A percentile compares a stretch with the other conserved stretches of the same genome.
Evolutionary conservation across 176 grass and related monocot species (phyloP).

Genomic region (Musa schizocarpa): DNA sequence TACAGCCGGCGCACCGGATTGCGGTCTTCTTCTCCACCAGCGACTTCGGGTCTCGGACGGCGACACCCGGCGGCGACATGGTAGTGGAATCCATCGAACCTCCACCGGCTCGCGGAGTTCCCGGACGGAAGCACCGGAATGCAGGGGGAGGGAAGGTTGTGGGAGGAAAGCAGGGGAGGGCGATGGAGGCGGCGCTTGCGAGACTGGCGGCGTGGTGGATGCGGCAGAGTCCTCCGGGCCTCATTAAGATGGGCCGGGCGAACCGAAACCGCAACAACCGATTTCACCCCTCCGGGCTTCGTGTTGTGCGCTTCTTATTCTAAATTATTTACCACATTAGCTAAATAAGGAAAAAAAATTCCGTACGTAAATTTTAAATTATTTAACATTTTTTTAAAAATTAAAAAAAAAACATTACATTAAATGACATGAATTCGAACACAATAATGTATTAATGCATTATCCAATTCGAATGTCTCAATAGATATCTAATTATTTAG

Average conservation of each 20-base stretch:
- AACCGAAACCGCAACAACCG: neutral
- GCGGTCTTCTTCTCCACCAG: constrained; percentile 30
- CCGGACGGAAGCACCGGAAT: neutral
- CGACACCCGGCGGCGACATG: neutral
- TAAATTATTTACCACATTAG: too few relatives aligned
- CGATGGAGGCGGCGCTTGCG: neutral
- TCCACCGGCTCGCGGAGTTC: neutral
- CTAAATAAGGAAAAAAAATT: too few relatives aligned
- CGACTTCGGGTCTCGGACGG: neutral
- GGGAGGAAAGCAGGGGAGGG: constrained; percentile 4
- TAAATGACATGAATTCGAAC: too few relatives aligned
- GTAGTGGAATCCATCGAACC: neutral
- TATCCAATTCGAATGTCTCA: too few relatives aligned
- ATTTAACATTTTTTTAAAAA: too few relatives aligned
- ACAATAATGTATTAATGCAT: too few relatives aligned
- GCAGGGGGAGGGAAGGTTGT: neutral
- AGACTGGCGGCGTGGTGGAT: neutral
- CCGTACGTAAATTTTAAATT: too few relatives aligned
- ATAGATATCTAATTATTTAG: too few relatives aligned
- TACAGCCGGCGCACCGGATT: constrained; percentile 32
- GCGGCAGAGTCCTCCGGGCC: neutral
- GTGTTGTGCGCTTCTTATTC: too few relatives aligned
- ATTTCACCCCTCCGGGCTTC: too few relatives aligned
- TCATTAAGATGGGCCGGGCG: constrained; percentile 12
- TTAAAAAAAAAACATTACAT: too few relatives aligned